Percentiles rank a stretch among this genome's conserved stretches.
Evolutionary conservation across 2,329 filamentous ascomycete genomes (phyloP).

Genomic region (Bipolaris zeicola): DNA sequence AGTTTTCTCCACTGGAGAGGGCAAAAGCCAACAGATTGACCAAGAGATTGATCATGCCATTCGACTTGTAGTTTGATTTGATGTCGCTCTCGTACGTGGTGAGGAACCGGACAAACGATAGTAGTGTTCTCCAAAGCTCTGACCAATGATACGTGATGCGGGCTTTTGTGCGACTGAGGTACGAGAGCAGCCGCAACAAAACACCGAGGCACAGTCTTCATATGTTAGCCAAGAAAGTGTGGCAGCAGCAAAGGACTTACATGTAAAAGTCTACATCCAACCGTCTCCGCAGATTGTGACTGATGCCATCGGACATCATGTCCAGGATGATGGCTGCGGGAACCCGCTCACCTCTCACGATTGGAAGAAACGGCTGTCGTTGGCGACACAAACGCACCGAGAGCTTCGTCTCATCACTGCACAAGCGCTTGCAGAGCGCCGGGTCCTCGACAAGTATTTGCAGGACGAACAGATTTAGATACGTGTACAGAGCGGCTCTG

Average conservation of each 20-base stretch:
- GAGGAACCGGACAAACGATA: slow-evolving; percentile 88
- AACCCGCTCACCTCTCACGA: slow-evolving; percentile 73
- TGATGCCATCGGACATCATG: slow-evolving; percentile 86
- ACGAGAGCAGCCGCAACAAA: slow-evolving; percentile 79
- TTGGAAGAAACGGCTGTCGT: slow-evolving; percentile 80
- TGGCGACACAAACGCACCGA: slow-evolving; percentile 86
- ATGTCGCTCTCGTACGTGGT: slow-evolving; percentile 84
- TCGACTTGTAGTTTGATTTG: slow-evolving; percentile 69
- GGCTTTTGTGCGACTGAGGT: slow-evolving; percentile 80
- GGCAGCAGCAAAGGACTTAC: slow-evolving; percentile 35
- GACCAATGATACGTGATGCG: slow-evolving; percentile 91
- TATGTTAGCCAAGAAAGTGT: not conserved
- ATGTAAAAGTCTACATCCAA: slow-evolving; percentile 86
- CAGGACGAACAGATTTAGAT: slow-evolving; percentile 82
- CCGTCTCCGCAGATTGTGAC: slow-evolving; percentile 86
- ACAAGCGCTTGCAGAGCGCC: slow-evolving; percentile 79
- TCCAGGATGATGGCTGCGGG: slow-evolving; percentile 80
- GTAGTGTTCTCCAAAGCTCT: slow-evolving; percentile 87
- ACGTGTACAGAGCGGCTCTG: slow-evolving; percentile 79
- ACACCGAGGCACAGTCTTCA: slow-evolving; percentile 76
- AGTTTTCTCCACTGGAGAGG: slow-evolving; percentile 84
- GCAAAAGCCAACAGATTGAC: slow-evolving; percentile 84
- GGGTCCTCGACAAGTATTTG: slow-evolving; percentile 88
- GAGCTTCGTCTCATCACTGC: slow-evolving; percentile 75
- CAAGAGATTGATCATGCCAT: slow-evolving; percentile 74